Evolutionary conservation across 805 yeast species (phyloP).

Genomic region (Lachancea dasiensis): DNA sequence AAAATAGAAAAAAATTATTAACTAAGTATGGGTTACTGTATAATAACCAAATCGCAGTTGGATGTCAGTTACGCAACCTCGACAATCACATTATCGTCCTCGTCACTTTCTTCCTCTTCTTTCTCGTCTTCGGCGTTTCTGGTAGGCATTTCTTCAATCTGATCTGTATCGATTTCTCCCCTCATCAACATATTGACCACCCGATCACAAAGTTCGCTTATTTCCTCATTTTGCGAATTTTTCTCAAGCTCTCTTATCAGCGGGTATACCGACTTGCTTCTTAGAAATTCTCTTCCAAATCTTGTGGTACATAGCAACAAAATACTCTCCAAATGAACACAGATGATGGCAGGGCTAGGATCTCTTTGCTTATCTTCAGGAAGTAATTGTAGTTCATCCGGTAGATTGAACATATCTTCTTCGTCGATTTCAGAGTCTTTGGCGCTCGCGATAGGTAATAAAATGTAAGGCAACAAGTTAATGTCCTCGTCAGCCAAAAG

Average conservation of each 20-base stretch:
- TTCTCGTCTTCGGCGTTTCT: conserved; percentile 47
- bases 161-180: conserved; percentile 58
- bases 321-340: conserved; percentile 72
- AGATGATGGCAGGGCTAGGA: conserved; percentile 55
- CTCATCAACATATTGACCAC: conserved; percentile 88
- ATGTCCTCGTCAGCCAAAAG: conserved; percentile 57
- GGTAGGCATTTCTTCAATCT: conserved; percentile 41
- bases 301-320: conserved; percentile 73
- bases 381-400: conserved; percentile 79
- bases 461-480: conserved; percentile 72
- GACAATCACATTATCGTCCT: conserved; percentile 27
- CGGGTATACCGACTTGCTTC: conserved; percentile 81
- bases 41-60: too few relatives aligned
- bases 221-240: conserved; percentile 39
- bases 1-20: too few relatives aligned
- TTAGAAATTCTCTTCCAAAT: conserved; percentile 64
- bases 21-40: too few relatives aligned
- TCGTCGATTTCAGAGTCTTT: conserved; percentile 63
- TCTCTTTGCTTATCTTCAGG: conserved; percentile 76
- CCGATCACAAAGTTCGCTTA: conserved; percentile 71
- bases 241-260: conserved; percentile 81
- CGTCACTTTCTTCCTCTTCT: conserved; percentile 24
- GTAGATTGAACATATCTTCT: conserved; percentile 82
- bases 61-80: conserved; percentile 33
- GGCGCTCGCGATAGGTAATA: conserved; percentile 76